A percentile compares a stretch with the other conserved stretches of the same genome.
Conservation (phyloP, 306 rosid species). For the Hippophae rhamnoides region DNA sequence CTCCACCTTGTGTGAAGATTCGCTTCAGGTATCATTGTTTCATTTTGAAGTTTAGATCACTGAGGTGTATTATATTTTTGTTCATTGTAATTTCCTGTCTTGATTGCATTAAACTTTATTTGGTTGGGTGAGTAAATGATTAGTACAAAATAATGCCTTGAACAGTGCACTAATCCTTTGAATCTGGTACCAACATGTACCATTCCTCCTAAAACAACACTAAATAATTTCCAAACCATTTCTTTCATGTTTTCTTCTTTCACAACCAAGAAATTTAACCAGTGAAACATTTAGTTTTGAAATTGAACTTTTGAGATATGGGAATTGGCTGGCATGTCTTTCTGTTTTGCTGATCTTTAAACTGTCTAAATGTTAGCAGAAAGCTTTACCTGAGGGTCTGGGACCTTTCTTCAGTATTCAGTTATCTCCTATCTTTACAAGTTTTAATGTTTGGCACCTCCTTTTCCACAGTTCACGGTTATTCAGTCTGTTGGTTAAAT, state of each 20-base stretch:
- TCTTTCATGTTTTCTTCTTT: constrained; percentile 6
- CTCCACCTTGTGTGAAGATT: constrained; percentile 68
- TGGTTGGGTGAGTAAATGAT: background rate
- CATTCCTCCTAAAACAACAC: too few relatives aligned
- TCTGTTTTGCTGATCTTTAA: background rate
- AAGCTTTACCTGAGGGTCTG: background rate
- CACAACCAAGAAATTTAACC: constrained; percentile 6
- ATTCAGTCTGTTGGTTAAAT: too few relatives aligned
- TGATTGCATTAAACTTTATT: background rate
- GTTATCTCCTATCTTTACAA: too few relatives aligned
- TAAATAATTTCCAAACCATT: background rate
- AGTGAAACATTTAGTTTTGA: background rate
- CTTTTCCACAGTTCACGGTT: too few relatives aligned
- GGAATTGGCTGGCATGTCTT: background rate
- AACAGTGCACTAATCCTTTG: too few relatives aligned
- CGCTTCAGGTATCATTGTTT: constrained; percentile 59
- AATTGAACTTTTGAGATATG: background rate
- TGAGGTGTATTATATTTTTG: background rate
- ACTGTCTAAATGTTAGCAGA: background rate
- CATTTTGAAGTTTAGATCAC: background rate
- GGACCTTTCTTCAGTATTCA: background rate
- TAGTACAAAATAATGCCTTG: background rate
- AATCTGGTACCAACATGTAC: too few relatives aligned
- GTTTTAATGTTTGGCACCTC: too few relatives aligned
- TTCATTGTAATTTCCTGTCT: background rate